phyloP scores from a whole-genome alignment of 306 rosid species.

The Pterocarpus santalinus region DNA sequence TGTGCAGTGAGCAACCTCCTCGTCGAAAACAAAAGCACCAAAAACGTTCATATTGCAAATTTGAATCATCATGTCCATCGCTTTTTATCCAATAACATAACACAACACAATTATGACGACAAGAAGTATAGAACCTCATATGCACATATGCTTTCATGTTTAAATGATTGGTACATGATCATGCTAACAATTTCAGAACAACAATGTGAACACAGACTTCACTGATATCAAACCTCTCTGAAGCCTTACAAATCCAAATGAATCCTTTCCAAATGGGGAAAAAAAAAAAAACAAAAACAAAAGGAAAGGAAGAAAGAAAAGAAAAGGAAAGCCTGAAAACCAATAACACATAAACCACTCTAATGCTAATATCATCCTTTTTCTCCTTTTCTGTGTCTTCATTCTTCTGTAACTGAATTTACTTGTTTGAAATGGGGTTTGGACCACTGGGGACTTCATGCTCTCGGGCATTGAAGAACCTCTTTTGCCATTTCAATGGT shows the following conservation, averaged over 20 bases:
- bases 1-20: constrained; percentile 39
- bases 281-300: constrained; percentile 18
- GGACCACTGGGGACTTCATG: constrained; percentile 96
- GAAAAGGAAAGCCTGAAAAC: constrained; percentile 37
- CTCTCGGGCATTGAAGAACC: constrained; percentile 59
- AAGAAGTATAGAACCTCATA: constrained; percentile 41
- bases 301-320: neutral
- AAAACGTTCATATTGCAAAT: constrained; percentile 41
- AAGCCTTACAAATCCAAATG: constrained; percentile 37
- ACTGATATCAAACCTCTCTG: constrained; percentile 43
- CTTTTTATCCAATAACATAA: constrained; percentile 39
- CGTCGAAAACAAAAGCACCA: constrained; percentile 53
- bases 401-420: constrained; percentile 39
- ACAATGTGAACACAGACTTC: constrained; percentile 49
- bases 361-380: neutral
- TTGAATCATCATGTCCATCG: constrained; percentile 51
- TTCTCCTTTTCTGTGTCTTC: constrained; percentile 7
- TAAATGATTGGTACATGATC: constrained; percentile 55
- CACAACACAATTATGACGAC: constrained; percentile 44
- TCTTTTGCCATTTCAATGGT: constrained; percentile 54
- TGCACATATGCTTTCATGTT: constrained; percentile 50
- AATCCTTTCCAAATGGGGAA: constrained; percentile 24
- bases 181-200: constrained; percentile 41
- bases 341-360: constrained; percentile 38
- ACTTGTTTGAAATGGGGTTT: constrained; percentile 84